Evolutionary conservation across 2,329 filamentous ascomycete genomes (phyloP).

Genomic region (Trichothecium roseum): DNA sequence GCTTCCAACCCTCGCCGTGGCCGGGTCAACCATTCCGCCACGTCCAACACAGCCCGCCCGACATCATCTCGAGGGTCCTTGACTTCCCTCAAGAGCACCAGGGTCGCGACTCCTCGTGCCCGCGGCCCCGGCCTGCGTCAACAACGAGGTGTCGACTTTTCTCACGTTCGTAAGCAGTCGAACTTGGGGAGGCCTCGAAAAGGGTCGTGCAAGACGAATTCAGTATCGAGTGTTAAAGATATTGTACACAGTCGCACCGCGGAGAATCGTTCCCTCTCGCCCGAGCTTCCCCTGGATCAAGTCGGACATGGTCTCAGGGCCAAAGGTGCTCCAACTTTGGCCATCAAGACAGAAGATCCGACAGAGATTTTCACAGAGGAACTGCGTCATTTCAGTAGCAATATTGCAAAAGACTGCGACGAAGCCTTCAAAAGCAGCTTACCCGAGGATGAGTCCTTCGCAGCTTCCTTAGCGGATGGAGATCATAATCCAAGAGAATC

Average conservation of each 20-base stretch:
- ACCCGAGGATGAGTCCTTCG: conserved; percentile 27
- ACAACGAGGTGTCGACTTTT: conserved; percentile 46
- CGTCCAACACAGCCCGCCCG: conserved; percentile 17
- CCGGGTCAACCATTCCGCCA: conserved; percentile 16
- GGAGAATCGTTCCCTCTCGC: conserved; percentile 15
- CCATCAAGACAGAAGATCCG: conserved; percentile 10
- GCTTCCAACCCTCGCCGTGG: conserved; percentile 22
- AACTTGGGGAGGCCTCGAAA: conserved; percentile 14
- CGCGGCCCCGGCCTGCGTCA: conserved; percentile 32
- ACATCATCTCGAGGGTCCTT: conserved; percentile 31
- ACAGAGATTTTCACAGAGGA: conserved; percentile 54
- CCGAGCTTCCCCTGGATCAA: conserved; percentile 15
- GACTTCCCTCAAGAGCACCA: conserved; percentile 37
- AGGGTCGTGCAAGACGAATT: conserved; percentile 4
- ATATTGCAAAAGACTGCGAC: conserved; percentile 82
- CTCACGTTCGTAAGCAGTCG: conserved; percentile 32
- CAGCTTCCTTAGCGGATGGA: conserved; percentile 20
- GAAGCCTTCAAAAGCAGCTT: conserved; percentile 73
- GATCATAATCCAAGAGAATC: conserved; percentile 23
- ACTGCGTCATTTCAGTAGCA: conserved; percentile 70
- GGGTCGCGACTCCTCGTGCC: conserved; percentile 29
- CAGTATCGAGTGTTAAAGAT: not conserved
- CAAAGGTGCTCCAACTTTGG: conserved; percentile 8
- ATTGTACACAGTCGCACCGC: not conserved
- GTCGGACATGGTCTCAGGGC: conserved; percentile 15